Evolutionary conservation across 1,284 basidiomycete genomes (phyloP), one percentile per base, ranked within the genome.

Genomic region (Puccinia polysora): DNA sequence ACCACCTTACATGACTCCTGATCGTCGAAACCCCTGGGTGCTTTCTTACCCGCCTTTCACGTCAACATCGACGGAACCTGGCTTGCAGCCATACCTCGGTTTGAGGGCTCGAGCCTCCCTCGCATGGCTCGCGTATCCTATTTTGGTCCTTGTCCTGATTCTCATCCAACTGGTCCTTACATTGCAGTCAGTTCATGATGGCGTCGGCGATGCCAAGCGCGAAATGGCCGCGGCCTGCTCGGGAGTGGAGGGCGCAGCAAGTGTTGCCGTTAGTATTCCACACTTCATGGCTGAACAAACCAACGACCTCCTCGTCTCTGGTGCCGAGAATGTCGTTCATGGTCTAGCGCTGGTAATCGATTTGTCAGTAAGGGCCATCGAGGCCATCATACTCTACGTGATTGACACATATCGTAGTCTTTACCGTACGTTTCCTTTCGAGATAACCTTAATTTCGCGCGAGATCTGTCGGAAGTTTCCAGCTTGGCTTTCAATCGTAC

Each of bases 391-490:
- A 0, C 34, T 73, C 7, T 79, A 77, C 73, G 68, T 79, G 5
- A 76, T 78, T 67, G 75, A 78, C 43, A 76, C 77, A 47, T 79
- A 79, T 70, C 73, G 77, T 20, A 75, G 74, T 10, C 63, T 78
- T 23, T 76, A 78, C 36, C 68, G 77, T 49, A 76, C 77, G 73
- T 76, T 77, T 20, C 38, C 1, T 23, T 47, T 45, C 18, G 23
- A 30, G n/a, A 40, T 23, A 2, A n/a, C 43, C 38, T 45, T 40
- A 28, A 32, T n/a, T 52, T 30, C 20, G 14, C 18, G 47, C 14
- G 18, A 36, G 30, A 36, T 1, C 36, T 30, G 1, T 15, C 59
- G 25, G 15, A 12, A 25, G 8, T 38, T 32, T 2, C 58, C 4
- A 28, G 15, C 3, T 58, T 30, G 12, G 28, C 28, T 38, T 23